Base-by-base conservation (phyloP, 2,329 filamentous ascomycete species). In the Hirsutella rhossiliensis region DNA sequence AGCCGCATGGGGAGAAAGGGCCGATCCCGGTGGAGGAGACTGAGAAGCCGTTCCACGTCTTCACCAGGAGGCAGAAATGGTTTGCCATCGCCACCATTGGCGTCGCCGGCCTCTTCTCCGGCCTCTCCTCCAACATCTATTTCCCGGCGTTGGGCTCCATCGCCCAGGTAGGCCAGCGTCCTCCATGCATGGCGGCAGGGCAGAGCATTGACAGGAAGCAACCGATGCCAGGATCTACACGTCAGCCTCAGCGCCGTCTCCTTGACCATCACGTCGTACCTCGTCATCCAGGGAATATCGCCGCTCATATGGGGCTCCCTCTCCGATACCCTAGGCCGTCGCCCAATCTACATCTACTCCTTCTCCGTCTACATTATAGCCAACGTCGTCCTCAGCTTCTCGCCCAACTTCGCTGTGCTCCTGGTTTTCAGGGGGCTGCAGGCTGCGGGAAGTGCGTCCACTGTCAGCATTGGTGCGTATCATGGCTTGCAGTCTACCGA, bases 51-150 rank as follows among this genome's bases (percentile, higher is more conserved):
- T 42, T 20, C 15, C 45, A 47, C 19, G 36, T 44, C 31, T 47
- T 47, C 18, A 36, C 37, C 13, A 43, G 20, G 11, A n/a, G 23
- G 8, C 31, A 49, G 28, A 74, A 72, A 52, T 61, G 65, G 46
- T 52, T 66, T 47, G 64, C 75, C 30, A 64, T 73, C 20, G 61
- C 66, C 52, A 69, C 71, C 42, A 66, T 73, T 20, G 66, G 70
- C 2, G 52, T 70, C 1, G 73, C 71, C 2, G 69, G 67, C 1
- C 58, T 76, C 28, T 75, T 77, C 56, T 74, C 72, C 3, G 72
- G 73, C 2, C 50, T 72, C 12, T 70, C 71, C 4, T 66, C 66
- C 29, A 72, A 69, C 46, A 73, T 76, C 42, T 75, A 74, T 56
- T 63, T 71, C 41, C 69, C 71, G 1, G 62, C 67, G 0, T 48